Evolutionary conservation across 1,139 yeast species (phyloP).

Genomic region (Arxiozyma slooffiae): DNA sequence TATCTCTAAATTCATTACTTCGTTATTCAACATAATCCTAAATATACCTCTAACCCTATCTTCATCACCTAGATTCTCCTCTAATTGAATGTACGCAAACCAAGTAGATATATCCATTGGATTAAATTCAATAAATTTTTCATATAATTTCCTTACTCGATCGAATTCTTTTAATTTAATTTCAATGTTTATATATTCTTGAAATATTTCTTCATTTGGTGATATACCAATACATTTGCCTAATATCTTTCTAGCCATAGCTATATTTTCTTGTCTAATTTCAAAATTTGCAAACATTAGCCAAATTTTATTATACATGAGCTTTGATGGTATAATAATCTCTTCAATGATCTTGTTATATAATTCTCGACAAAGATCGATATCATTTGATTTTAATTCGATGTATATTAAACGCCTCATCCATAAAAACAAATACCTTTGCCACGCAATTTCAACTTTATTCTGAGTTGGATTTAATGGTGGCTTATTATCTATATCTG

Average conservation of each 20-base stretch:
- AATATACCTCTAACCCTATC: conserved; percentile 57
- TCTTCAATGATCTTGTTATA: conserved; percentile 42
- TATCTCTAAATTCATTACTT: conserved; percentile 10
- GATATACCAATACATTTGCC: conserved; percentile 64
- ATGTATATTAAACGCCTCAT: conserved; percentile 54
- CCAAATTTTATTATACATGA: conserved; percentile 74
- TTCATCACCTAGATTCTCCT: conserved; percentile 56
- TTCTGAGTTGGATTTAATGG: conserved; percentile 29
- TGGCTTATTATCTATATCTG: conserved; percentile 16
- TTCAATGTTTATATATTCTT: conserved; percentile 49
- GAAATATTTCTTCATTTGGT: conserved; percentile 52
- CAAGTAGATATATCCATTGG: conserved; percentile 40
- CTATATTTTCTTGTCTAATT: conserved; percentile 46
- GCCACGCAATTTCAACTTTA: conserved; percentile 39
- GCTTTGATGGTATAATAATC: conserved; percentile 45
- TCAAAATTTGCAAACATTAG: conserved; percentile 62
- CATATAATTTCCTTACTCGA: conserved; percentile 63
- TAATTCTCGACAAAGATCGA: conserved; percentile 39
- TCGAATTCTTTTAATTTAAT: conserved; percentile 59
- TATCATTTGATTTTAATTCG: conserved; percentile 42
- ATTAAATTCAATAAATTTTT: conserved; percentile 51
- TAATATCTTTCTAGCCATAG: conserved; percentile 54
- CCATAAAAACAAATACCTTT: conserved; percentile 62
- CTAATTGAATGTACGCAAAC: conserved; percentile 59
- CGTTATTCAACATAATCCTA: conserved; percentile 38